Percentiles rank a stretch among this genome's conserved stretches.
Evolutionary conservation across 2,329 filamentous ascomycete genomes (phyloP).

Genomic region (Alternaria gansuensis): DNA sequence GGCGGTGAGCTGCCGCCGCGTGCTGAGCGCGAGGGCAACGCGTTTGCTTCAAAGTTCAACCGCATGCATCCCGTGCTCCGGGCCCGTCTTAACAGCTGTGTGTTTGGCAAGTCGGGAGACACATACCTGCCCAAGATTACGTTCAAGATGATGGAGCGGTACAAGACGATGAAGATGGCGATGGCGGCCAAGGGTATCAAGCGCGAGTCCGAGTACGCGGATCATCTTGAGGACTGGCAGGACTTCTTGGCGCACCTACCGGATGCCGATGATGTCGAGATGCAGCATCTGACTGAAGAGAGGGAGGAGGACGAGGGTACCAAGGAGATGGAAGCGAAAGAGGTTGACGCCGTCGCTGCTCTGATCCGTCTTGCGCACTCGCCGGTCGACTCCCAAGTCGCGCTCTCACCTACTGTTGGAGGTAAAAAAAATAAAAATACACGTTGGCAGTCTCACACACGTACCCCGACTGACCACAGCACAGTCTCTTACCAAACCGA

Average conservation of each 20-base stretch:
- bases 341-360: constrained; percentile 11
- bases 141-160: constrained; percentile 19
- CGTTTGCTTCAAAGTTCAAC: constrained; percentile 31
- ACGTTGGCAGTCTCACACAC: background rate
- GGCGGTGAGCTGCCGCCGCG: constrained; percentile 14
- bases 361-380: constrained; percentile 11
- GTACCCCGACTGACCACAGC: background rate
- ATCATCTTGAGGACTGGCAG: constrained; percentile 18
- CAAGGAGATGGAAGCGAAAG: background rate
- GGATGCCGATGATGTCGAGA: background rate
- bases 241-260: constrained; percentile 11
- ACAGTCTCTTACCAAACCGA: background rate
- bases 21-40: constrained; percentile 13
- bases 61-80: constrained; percentile 20
- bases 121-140: constrained; percentile 23
- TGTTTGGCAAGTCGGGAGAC: constrained; percentile 21
- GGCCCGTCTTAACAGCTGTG: constrained; percentile 6
- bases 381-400: background rate
- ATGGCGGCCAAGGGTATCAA: constrained; percentile 13
- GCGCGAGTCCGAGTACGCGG: constrained; percentile 7
- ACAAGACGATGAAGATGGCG: constrained; percentile 14
- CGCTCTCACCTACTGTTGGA: background rate
- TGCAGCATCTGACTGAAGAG: background rate
- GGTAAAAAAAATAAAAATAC: background rate
- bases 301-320: background rate